A percentile compares a stretch with the other conserved stretches of the same genome.
These are phyloP conservation scores for Vairimorpha ceranae DNA, from an alignment of 371 early-diverging fungal species.

Conservation along the genomic window DNA sequence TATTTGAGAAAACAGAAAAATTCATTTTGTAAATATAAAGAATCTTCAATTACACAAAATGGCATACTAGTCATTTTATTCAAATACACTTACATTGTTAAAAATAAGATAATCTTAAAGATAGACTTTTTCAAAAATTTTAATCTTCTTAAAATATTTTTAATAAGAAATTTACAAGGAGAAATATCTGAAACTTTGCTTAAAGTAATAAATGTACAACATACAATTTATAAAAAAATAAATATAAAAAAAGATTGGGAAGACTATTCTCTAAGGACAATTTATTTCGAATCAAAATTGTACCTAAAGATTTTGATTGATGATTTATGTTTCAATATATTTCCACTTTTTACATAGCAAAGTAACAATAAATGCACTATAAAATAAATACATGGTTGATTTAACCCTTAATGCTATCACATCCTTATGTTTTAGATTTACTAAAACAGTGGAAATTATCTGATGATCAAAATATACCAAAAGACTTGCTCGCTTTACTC, in stretches of 20 bases:
- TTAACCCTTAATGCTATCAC: not conserved
- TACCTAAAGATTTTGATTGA: not conserved
- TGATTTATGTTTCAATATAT: not conserved
- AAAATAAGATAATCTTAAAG: not conserved
- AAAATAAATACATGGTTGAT: too few relatives aligned
- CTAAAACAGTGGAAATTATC: not conserved
- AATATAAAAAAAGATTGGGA: not conserved
- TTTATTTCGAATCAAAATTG: not conserved
- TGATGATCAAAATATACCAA: not conserved
- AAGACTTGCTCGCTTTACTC: not conserved
- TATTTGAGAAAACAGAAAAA: not conserved
- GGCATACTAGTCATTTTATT: not conserved
- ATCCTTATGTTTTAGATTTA: slow-evolving; percentile 4
- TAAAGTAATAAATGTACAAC: not conserved
- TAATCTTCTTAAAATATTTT: not conserved
- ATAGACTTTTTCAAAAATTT: not conserved
- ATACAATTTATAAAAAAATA: not conserved
- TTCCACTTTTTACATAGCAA: not conserved
- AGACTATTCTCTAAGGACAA: not conserved
- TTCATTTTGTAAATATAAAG: not conserved
- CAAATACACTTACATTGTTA: not conserved
- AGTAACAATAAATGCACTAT: too few relatives aligned
- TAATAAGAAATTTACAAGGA: not conserved
- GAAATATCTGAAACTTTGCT: not conserved
- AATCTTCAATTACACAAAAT: not conserved